Conservation (phyloP, 805 yeast genomes). For the Barnettozyma wickerhamii region DNA sequence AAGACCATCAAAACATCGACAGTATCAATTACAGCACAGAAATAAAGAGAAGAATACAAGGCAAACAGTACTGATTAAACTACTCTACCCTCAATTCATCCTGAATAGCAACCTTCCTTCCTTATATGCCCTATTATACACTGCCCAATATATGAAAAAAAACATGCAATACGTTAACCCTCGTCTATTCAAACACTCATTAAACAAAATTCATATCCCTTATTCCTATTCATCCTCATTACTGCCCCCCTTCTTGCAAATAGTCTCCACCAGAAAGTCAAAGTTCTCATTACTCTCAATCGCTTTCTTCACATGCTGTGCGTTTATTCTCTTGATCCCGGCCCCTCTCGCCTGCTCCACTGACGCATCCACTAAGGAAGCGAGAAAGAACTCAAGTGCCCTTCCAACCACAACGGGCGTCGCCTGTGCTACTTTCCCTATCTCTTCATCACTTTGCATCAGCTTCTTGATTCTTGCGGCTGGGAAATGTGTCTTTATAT, state of each 20-base stretch:
- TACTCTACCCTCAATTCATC: too few relatives aligned
- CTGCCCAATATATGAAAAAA: too few relatives aligned
- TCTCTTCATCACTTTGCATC: conserved; percentile 98
- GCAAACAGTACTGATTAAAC: too few relatives aligned
- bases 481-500: conserved; percentile 78
- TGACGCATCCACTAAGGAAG: conserved; percentile 81
- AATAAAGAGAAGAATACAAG: too few relatives aligned
- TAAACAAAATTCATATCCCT: not conserved
- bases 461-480: conserved; percentile 92
- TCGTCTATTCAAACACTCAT: not conserved
- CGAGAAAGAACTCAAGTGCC: conserved; percentile 88
- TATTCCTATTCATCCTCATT: not conserved
- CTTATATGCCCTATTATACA: too few relatives aligned
- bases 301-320: conserved; percentile 79
- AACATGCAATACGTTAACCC: too few relatives aligned
- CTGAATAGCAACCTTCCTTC: too few relatives aligned
- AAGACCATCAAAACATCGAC: too few relatives aligned
- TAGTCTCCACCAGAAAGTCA: conserved; percentile 77
- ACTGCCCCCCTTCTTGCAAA: conserved; percentile 24
- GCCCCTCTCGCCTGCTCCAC: conserved; percentile 69
- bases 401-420: conserved; percentile 98
- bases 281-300: conserved; percentile 84
- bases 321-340: conserved; percentile 77
- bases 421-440: conserved; percentile 97
- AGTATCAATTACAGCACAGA: too few relatives aligned